Evolutionary conservation across 805 yeast species (phyloP), one percentile per base, ranked within the genome.

Genomic region (Metschnikowia koreensis): DNA sequence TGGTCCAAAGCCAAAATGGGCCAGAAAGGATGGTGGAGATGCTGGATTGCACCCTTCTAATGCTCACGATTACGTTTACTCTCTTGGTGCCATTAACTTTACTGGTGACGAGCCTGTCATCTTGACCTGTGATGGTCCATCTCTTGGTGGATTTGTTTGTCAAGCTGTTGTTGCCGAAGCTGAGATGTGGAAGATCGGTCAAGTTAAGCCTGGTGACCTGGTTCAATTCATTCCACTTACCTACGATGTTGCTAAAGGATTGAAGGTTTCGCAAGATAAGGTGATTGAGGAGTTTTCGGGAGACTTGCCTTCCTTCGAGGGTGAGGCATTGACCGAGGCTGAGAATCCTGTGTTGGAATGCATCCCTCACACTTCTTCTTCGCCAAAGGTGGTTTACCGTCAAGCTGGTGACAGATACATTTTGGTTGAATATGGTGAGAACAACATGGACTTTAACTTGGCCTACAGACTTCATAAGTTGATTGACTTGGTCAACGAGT

Each of bases 61-160:
- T 71, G 92, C 97, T 41, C 98, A 93, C 67, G 99, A 93, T 74
- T 94, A 93, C 65, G 98, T 93, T 48, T 93, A 93, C 68, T 90
- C 98, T 0, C 74, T 91, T 48, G 98, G 99, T 62, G 98, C 99
- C 29, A 86, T 93, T 68, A 94, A 94, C 71, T 94, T 94, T 68
- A 94, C 98, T 36, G 99, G 99, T 71, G 98, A 94, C 71, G 98
- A 93, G 70, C 98, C 98, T 1, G 99, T 93, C 34, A 91, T 93
- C 57, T 79, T 93, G 68, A 90, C 98, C 2, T 89, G 97, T 66
- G 99, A 93, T 72, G 98, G 98, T 57, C 98, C 99, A 40, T 88
- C 97, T 10, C 81, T 93, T 52, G 98, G 99, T 65, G 99, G 99
- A 1, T 94, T 93, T 65, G 97, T 93, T 34, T 93, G 98, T 71